A percentile compares a stretch with the other conserved stretches of the same genome.
Conservation (phyloP, 257 asterid species). For the Craterostigma plantagineum region DNA sequence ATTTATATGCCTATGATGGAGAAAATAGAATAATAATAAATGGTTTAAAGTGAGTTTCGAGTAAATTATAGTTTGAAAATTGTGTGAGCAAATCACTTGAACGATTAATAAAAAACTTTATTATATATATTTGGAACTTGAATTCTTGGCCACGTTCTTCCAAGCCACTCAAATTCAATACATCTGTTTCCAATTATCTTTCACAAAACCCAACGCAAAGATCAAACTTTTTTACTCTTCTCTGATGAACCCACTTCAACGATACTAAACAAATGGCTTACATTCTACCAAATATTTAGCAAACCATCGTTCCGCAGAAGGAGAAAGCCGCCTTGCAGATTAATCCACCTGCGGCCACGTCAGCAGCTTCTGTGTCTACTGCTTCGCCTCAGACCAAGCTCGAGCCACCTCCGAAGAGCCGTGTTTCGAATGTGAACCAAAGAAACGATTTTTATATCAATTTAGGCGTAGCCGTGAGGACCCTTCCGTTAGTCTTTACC, state of each 20-base stretch:
- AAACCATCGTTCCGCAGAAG: constrained; percentile 25
- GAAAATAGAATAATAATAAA: too few relatives aligned
- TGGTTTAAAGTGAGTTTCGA: too few relatives aligned
- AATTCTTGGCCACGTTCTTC: constrained; percentile 13
- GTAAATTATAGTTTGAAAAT: too few relatives aligned
- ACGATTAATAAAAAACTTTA: background rate
- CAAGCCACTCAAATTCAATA: constrained; percentile 8
- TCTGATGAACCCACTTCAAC: constrained; percentile 1
- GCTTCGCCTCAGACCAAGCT: constrained; percentile 19
- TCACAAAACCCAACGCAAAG: constrained; percentile 10
- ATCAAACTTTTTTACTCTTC: background rate
- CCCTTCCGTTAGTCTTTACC: constrained; percentile 60
- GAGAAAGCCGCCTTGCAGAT: constrained; percentile 20
- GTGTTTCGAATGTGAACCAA: constrained; percentile 24
- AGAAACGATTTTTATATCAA: constrained; percentile 65
- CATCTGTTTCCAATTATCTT: background rate
- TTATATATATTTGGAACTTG: background rate
- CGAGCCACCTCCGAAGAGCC: constrained; percentile 21
- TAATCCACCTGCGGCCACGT: constrained; percentile 15
- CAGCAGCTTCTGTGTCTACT: constrained; percentile 10
- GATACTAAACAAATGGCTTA: constrained; percentile 32
- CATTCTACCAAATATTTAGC: constrained; percentile 54
- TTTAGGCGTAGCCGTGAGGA: constrained; percentile 71
- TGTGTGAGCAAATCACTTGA: too few relatives aligned
- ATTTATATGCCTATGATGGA: too few relatives aligned